phyloP scores from a whole-genome alignment of 2,329 filamentous ascomycete species.

The Ampelomyces quisqualis region DNA sequence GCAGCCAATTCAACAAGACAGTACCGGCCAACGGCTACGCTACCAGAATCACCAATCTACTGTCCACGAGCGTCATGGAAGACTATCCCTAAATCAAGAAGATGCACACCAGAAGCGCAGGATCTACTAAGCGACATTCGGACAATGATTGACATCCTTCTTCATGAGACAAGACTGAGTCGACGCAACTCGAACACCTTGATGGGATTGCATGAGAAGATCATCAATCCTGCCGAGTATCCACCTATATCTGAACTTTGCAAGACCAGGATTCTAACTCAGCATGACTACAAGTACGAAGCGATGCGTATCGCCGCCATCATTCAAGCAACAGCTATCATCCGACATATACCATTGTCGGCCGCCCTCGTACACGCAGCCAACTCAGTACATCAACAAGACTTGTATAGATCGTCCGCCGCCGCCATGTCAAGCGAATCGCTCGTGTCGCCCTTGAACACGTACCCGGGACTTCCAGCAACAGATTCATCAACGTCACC shows the following conservation, averaged over 20 bases:
- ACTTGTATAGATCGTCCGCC: conserved; percentile 7
- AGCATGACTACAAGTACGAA: conserved; percentile 38
- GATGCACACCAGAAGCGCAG: conserved; percentile 15
- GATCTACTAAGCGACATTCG: conserved; percentile 32
- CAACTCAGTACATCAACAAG: neutral
- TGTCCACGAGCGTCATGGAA: conserved; percentile 30
- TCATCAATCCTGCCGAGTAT: conserved; percentile 17
- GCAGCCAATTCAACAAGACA: conserved; percentile 10
- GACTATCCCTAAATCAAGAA: conserved; percentile 27
- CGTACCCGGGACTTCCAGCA: conserved; percentile 8
- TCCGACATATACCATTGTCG: conserved; percentile 29
- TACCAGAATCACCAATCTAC: conserved; percentile 43
- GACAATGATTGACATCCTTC: conserved; percentile 35
- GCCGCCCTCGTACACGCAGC: conserved; percentile 22
- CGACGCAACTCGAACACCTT: conserved; percentile 20
- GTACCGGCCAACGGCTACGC: conserved; percentile 20
- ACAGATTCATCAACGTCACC: conserved; percentile 24
- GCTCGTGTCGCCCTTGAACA: conserved; percentile 19
- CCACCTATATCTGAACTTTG: conserved; percentile 13
- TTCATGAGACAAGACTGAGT: conserved; percentile 22
- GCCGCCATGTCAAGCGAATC: conserved; percentile 20
- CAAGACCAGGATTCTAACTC: conserved; percentile 13
- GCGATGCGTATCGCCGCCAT: conserved; percentile 37
- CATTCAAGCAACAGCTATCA: conserved; percentile 38
- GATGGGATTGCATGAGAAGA: conserved; percentile 21